Percentiles rank a stretch among this genome's conserved stretches.
These are phyloP conservation scores for Fraxinus greggii DNA, from an alignment of 305 asterid species.

Conservation along the genomic window DNA sequence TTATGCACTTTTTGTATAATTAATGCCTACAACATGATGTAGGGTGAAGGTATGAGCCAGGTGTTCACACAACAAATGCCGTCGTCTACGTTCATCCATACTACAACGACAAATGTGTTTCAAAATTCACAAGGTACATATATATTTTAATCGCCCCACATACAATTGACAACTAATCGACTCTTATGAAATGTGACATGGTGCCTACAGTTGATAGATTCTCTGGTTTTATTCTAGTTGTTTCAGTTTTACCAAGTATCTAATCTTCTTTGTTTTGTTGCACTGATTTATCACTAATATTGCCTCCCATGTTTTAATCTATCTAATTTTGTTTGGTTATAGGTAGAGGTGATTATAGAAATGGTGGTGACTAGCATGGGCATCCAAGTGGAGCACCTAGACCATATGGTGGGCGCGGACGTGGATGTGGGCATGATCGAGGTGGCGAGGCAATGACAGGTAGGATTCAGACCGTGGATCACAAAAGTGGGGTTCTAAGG, in stretches of 20 bases:
- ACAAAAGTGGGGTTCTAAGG: constrained; percentile 62
- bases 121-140: too few species aligned
- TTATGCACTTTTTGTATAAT: too few species aligned
- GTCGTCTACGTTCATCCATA: too few species aligned
- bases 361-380: constrained; percentile 53
- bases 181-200: too few species aligned
- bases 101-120: too few species aligned
- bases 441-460: constrained; percentile 47
- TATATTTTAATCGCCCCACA: too few species aligned
- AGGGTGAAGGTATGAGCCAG: too few species aligned
- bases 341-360: constrained; percentile 80
- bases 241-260: neutral
- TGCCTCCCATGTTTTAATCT: neutral
- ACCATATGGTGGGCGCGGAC: constrained; percentile 55
- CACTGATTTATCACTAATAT: neutral
- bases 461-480: constrained; percentile 50
- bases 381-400: constrained; percentile 64
- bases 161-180: too few species aligned
- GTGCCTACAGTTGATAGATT: neutral
- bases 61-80: too few species aligned
- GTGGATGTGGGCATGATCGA: constrained; percentile 40
- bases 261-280: neutral
- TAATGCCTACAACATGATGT: too few species aligned
- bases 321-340: constrained; percentile 13
- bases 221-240: neutral